phyloP scores from a whole-genome alignment of 169 alveolate genomes.

The Amoebophrya sp. region DNA sequence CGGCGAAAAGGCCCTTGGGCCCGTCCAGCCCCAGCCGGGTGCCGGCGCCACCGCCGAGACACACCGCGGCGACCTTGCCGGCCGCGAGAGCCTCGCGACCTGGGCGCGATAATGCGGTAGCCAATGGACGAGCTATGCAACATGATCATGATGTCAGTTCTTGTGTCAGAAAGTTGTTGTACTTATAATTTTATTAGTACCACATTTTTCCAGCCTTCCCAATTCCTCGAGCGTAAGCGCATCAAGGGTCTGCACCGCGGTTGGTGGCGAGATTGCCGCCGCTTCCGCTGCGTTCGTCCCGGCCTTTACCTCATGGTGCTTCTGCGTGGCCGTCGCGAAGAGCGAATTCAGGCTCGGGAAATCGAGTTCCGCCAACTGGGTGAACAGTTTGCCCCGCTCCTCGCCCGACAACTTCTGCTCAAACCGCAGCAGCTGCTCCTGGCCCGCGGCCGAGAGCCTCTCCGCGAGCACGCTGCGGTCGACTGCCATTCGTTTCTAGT shows the following conservation, averaged over 20 bases:
- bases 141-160: too few species aligned
- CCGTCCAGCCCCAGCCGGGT: constrained; percentile 59
- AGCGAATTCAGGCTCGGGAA: not conserved
- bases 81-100: constrained; percentile 21
- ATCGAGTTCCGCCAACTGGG: not conserved
- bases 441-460: not conserved
- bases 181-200: too few species aligned
- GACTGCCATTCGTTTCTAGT: too few species aligned
- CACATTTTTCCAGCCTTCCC: too few species aligned
- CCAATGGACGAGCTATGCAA: too few species aligned
- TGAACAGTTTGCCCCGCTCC: not conserved
- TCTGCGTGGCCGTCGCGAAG: not conserved
- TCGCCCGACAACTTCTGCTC: not conserved
- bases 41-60: constrained; percentile 69
- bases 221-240: too few species aligned
- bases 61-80: constrained; percentile 57
- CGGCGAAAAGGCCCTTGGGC: constrained; percentile 66
- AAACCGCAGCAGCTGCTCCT: not conserved
- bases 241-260: not conserved
- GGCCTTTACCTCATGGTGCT: not conserved
- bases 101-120: too few species aligned
- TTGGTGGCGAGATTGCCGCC: not conserved
- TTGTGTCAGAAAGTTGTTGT: too few species aligned
- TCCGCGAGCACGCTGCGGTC: too few species aligned
- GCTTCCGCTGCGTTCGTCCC: not conserved